Base-by-base conservation (phyloP, 2,329 filamentous ascomycete species). In the Alternaria hordeiaustralica region DNA sequence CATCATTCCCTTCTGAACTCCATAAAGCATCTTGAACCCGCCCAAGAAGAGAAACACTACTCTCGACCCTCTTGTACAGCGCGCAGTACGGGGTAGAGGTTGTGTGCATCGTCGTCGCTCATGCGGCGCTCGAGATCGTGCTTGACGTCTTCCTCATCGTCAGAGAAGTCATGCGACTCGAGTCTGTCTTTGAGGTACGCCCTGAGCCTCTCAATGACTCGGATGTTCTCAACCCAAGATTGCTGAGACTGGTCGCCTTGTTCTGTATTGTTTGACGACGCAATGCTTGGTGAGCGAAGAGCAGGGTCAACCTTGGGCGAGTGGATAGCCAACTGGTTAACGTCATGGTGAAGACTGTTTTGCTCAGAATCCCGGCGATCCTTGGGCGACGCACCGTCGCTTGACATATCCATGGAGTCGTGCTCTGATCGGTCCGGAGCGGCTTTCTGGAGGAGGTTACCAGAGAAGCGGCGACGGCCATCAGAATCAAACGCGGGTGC, bases 201-300 rank as follows among this genome's bases (percentile, higher is more conserved):
- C 46, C 88, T 83, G 36, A 90, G 82, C 55, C 84, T 83, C 78
- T 90, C 88, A 28, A 90, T 86, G 10, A 88, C 83, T n/a, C 88
- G 86, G 58, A 89, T 87, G 77, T 89, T 89, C 75, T 89, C 86
- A 10, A 90, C 85, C 88, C 88, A 90, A 6, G 79, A 78, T 67
- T 86, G 84, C 65, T 87, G 85, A 10, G 73, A 75, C 8, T 69
- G 68, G 20, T 79, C 77, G 20, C 71, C 70, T 58, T 76, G 75
- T 63, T 79, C 78, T 21, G 74, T 78, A 15, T 75, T 72, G 18
- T 75, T 61, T 30, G 79, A 78, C 3, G 78, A 80, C 9, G 74
- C 72, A 30, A 78, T 72, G 58, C 78, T 80, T 15, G 80, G 80
- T 28, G 79, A 81, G 58, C 79, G 77, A 30, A 79, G 68, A 15